Evolutionary conservation across 2,329 filamentous ascomycete genomes (phyloP), one percentile per base, ranked within the genome.

Genomic region (Fusarium albidum): DNA sequence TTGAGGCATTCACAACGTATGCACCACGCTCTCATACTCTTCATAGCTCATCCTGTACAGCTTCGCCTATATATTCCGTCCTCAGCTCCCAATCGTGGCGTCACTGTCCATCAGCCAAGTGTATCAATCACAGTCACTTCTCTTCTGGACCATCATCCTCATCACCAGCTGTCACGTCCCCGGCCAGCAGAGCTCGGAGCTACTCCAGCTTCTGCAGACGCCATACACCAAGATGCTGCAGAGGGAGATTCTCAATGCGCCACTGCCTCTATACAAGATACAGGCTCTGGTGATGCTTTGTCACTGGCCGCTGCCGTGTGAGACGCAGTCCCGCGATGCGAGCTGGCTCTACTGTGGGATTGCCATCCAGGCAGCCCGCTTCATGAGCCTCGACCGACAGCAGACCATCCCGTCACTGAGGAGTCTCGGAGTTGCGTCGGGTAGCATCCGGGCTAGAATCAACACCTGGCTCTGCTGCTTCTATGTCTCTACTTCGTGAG

Each of bases 111-210:
- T 55, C 1, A 31, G 39, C 17, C 28, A 43, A 2, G 34, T 40
- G 1, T 61, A 56, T 12, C 33, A 34, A 3, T 43, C 32, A 1
- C 50, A 61, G 2, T 46, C 59, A 1, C 47, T 64, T 11, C 38
- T 64, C 3, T 64, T 64, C 49, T 64, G 61, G 61, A 63, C 61
- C 4, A 61, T 64, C 3, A 9, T 63, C 17, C 25, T 55, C 1
- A 51, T 63, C 1, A 42, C 61, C 10, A 25, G 55, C 0, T 51
- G 50, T 1, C 57, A 57, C 3, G 26, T 63, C 1, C 45, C 61
- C 0, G 53, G 48, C 1, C 3, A 21, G 1, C 17, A 53, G 0
- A 33, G 49, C 3, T 11, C 35, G 0, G 42, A 59, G 0, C 10
- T 63, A 0, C 53, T 39, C 1, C 27, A 42, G 7, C 14, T 49